phyloP scores from a whole-genome alignment of 1,284 basidiomycete genomes.

The Boletus semigastroideus region DNA sequence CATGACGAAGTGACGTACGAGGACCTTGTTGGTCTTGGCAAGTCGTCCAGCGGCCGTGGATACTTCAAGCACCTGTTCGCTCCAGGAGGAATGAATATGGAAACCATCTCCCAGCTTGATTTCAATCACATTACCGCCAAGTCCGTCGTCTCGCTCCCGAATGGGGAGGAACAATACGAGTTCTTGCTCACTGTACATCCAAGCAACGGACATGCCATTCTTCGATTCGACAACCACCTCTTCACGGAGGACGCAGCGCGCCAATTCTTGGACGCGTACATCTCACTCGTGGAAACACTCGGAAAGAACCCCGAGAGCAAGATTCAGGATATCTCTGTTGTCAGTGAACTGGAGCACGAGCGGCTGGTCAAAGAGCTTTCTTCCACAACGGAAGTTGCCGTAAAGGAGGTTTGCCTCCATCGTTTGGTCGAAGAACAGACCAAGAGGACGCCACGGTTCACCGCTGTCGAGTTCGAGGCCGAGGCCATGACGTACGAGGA shows the following conservation, averaged over 20 bases:
- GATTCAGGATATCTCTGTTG: constrained; percentile 28
- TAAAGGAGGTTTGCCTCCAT: constrained; percentile 25
- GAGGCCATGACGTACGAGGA: constrained; percentile 27
- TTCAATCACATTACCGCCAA: constrained; percentile 19
- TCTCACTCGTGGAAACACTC: constrained; percentile 27
- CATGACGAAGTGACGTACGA: constrained; percentile 32
- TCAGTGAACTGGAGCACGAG: constrained; percentile 24
- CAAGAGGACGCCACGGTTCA: constrained; percentile 19
- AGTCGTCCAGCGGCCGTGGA: constrained; percentile 25
- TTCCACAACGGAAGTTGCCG: constrained; percentile 10
- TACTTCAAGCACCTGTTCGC: constrained; percentile 34
- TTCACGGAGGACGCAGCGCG: constrained; percentile 29
- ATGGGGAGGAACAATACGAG: constrained; percentile 32
- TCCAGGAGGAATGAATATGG: constrained; percentile 27
- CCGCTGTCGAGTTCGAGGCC: constrained; percentile 29
- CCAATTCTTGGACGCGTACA: constrained; percentile 30
- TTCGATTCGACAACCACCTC: constrained; percentile 31
- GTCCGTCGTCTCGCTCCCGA: constrained; percentile 22
- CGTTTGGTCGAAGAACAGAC: constrained; percentile 26
- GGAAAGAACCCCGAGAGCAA: constrained; percentile 19
- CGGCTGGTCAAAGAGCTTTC: constrained; percentile 30
- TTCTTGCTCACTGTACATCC: constrained; percentile 31
- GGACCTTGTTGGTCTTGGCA: constrained; percentile 28
- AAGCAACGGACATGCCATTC: constrained; percentile 23
- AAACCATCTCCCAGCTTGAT: constrained; percentile 24